Evolutionary conservation across 306 rosid genomes (phyloP).

Genomic region (Lupinus albus): DNA sequence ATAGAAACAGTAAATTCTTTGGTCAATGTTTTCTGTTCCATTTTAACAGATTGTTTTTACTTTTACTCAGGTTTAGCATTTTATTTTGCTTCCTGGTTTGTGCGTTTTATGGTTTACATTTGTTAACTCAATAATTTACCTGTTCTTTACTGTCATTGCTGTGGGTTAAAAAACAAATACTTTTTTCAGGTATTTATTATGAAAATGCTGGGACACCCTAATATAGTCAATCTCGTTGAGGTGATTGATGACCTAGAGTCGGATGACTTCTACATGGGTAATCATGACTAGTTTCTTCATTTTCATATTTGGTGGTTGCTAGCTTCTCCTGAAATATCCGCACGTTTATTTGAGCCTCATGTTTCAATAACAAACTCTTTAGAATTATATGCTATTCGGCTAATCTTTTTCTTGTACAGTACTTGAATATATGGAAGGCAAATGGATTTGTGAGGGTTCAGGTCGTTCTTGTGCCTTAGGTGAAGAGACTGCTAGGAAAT

Average conservation of each 20-base stretch:
- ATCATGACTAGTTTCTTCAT: constrained; percentile 32
- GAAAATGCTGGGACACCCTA: constrained; percentile 95
- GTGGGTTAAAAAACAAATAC: not conserved
- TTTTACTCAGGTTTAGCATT: not conserved
- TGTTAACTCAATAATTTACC: constrained; percentile 23
- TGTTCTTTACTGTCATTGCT: constrained; percentile 7
- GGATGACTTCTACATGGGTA: constrained; percentile 84
- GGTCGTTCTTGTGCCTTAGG: constrained; percentile 72
- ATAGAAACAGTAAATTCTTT: not conserved
- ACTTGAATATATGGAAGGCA: constrained; percentile 95
- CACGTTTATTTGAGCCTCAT: constrained; percentile 11
- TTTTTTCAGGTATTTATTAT: constrained; percentile 80
- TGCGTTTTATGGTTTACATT: constrained; percentile 5
- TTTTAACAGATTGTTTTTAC: not conserved
- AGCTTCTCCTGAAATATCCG: constrained; percentile 4
- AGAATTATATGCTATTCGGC: constrained; percentile 28
- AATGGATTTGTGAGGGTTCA: constrained; percentile 91
- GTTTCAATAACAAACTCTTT: constrained; percentile 18
- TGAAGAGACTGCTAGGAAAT: constrained; percentile 80
- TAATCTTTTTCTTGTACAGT: constrained; percentile 53
- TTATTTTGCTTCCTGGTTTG: constrained; percentile 23
- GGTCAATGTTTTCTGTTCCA: constrained; percentile 4
- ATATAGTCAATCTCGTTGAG: constrained; percentile 91
- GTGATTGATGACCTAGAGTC: too few relatives aligned
- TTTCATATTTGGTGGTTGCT: constrained; percentile 31